Evolutionary conservation across 768 basidiomycete genomes (phyloP).

Genomic region (Lactifluus echinatus): DNA sequence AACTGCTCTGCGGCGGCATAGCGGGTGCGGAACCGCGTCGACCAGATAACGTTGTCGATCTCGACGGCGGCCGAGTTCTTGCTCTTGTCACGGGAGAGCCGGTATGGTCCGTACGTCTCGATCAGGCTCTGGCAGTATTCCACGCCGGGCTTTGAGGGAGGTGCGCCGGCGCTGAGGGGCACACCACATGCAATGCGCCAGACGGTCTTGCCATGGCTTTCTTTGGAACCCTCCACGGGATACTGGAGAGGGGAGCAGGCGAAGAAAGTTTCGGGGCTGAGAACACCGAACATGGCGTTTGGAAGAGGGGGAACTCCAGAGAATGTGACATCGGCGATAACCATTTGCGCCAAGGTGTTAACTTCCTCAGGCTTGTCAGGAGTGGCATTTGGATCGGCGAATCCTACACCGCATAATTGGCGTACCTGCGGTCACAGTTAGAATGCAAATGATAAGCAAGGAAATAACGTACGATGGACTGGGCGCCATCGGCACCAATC

Average conservation of each 20-base stretch:
- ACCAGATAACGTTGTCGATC: slow-evolving; percentile 35
- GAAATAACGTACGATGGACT: slow-evolving; percentile 32
- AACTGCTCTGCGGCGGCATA: slow-evolving; percentile 36
- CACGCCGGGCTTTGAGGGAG: slow-evolving; percentile 31
- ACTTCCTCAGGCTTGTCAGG: slow-evolving; percentile 19
- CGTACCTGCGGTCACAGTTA: slow-evolving; percentile 32
- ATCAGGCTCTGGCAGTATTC: slow-evolving; percentile 39
- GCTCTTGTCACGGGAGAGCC: slow-evolving; percentile 30
- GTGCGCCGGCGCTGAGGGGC: slow-evolving; percentile 28
- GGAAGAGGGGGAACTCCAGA: slow-evolving; percentile 23
- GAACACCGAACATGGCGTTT: slow-evolving; percentile 23
- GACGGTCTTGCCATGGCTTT: slow-evolving; percentile 19
- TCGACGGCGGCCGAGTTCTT: slow-evolving; percentile 28
- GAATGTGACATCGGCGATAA: slow-evolving; percentile 41
- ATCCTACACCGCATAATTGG: slow-evolving; percentile 32
- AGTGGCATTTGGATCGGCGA: slow-evolving; percentile 35
- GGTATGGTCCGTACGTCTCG: slow-evolving; percentile 32
- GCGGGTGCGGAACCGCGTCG: slow-evolving; percentile 40
- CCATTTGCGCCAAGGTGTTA: slow-evolving; percentile 32
- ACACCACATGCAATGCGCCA: slow-evolving; percentile 37
- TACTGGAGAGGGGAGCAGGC: slow-evolving; percentile 32
- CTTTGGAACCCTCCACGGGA: slow-evolving; percentile 22
- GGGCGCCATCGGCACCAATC: slow-evolving; percentile 44
- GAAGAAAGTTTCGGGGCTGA: slow-evolving; percentile 29
- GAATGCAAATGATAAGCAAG: neutral